Conservation (phyloP, 768 basidiomycete genomes). For the Amanita subjunquillea region DNA sequence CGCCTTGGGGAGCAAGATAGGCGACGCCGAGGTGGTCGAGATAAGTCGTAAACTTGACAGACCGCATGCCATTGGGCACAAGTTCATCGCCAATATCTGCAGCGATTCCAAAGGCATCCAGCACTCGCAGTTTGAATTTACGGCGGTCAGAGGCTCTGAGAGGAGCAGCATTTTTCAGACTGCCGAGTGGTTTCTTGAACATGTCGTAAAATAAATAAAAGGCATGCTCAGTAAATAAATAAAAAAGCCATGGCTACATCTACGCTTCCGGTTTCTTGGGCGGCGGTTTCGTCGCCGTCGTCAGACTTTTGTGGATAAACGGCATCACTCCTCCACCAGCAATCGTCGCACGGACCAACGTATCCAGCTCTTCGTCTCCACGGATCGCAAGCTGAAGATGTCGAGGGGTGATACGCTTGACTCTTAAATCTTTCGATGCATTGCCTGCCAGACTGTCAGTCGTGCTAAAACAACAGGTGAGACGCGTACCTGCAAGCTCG, state of each 20-base stretch:
- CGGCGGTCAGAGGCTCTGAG: slow-evolving; percentile 64
- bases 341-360: slow-evolving; percentile 87
- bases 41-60: slow-evolving; percentile 59
- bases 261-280: slow-evolving; percentile 33
- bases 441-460: slow-evolving; percentile 47
- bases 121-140: slow-evolving; percentile 54
- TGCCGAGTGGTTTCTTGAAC: slow-evolving; percentile 73
- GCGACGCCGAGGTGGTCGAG: slow-evolving; percentile 55
- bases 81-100: slow-evolving; percentile 56
- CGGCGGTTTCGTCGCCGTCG: slow-evolving; percentile 33
- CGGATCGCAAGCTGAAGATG: slow-evolving; percentile 94
- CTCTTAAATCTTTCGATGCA: slow-evolving; percentile 93
- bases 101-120: slow-evolving; percentile 33
- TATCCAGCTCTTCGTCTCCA: slow-evolving; percentile 96
- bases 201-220: slow-evolving; percentile 12
- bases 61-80: slow-evolving; percentile 65
- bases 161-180: slow-evolving; percentile 67
- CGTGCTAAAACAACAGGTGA: not conserved
- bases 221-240: too few relatives aligned
- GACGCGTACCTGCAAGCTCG: slow-evolving; percentile 77
- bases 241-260: too few relatives aligned
- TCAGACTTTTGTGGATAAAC: slow-evolving; percentile 83
- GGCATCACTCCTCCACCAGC: slow-evolving; percentile 84
- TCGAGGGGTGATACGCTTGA: slow-evolving; percentile 94
- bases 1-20: slow-evolving; percentile 53